A percentile compares a stretch with the other conserved stretches of the same genome.
phyloP scores from a whole-genome alignment of 2,329 filamentous ascomycete genomes.

The Cryphonectria radicalis region DNA sequence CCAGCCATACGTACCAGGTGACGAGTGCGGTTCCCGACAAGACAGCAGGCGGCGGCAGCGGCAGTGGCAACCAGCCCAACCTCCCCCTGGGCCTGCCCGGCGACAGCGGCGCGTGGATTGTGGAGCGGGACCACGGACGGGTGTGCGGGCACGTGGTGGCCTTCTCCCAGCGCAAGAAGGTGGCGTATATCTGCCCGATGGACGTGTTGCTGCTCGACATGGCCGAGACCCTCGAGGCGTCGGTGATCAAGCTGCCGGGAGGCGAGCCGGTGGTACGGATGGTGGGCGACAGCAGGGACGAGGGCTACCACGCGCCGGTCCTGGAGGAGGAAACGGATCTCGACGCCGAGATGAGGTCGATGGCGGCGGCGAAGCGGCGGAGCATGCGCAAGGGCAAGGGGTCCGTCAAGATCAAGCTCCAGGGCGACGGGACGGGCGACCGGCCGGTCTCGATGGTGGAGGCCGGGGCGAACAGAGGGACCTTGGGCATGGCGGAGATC shows the following conservation, averaged over 20 bases:
- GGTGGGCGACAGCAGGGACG: conserved; percentile 54
- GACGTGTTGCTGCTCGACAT: conserved; percentile 87
- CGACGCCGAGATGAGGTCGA: conserved; percentile 24
- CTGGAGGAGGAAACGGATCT: conserved; percentile 7
- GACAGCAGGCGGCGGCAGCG: conserved; percentile 26
- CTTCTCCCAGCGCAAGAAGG: conserved; percentile 78
- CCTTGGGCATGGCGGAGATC: conserved; percentile 10
- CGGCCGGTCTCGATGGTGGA: conserved; percentile 14
- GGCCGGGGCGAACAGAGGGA: not conserved
- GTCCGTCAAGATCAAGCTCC: conserved; percentile 12
- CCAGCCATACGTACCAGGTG: conserved; percentile 72
- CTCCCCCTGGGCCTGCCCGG: conserved; percentile 72
- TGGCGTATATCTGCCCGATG: conserved; percentile 96
- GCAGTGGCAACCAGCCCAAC: conserved; percentile 30
- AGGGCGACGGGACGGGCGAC: conserved; percentile 4
- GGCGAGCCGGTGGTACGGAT: conserved; percentile 49
- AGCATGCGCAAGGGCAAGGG: conserved; percentile 28
- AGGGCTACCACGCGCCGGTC: conserved; percentile 65
- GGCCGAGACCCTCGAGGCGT: conserved; percentile 73
- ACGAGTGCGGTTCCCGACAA: conserved; percentile 43
- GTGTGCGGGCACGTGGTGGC: conserved; percentile 91
- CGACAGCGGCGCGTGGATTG: conserved; percentile 91
- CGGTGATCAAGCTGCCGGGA: conserved; percentile 72
- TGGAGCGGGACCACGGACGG: conserved; percentile 76
- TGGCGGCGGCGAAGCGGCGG: conserved; percentile 27